These are phyloP conservation scores for Globisporangium viniferum DNA, from an alignment of 352 stramenopile genomes.

Conservation along the genomic window DNA sequence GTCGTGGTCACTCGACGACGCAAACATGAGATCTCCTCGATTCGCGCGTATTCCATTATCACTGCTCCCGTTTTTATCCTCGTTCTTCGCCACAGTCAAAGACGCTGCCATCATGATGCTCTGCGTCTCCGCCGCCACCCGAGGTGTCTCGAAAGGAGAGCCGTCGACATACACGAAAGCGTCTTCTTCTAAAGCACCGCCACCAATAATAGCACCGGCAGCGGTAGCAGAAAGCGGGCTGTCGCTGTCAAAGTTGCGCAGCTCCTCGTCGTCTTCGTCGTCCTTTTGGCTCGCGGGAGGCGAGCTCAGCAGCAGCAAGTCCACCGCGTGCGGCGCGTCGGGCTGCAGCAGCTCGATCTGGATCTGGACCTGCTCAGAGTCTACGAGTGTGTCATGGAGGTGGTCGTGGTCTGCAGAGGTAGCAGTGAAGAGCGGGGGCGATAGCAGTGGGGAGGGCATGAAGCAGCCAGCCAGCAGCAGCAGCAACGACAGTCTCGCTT, in stretches of 20 bases:
- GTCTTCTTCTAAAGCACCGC: neutral
- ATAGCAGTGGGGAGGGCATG: neutral
- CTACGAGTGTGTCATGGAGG: neutral
- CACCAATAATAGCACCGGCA: neutral
- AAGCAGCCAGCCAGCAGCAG: neutral
- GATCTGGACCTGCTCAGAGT: neutral
- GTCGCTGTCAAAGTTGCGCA: conserved; percentile 13
- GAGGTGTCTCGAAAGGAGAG: neutral
- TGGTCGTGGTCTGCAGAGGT: neutral
- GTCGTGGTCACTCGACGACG: conserved; percentile 29
- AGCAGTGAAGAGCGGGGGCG: neutral
- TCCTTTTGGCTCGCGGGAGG: conserved; percentile 12
- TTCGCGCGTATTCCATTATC: neutral
- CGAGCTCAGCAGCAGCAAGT: conserved; percentile 13
- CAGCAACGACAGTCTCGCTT: neutral
- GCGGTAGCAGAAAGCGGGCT: conserved; percentile 7
- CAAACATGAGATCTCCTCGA: neutral
- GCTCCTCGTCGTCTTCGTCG: conserved; percentile 23
- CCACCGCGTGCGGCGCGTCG: neutral
- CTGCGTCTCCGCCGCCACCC: neutral
- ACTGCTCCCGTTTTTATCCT: neutral
- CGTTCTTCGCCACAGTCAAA: neutral
- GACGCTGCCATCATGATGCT: neutral
- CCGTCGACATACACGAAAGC: neutral
- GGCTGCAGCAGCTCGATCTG: neutral